Conservation (phyloP, 2,329 filamentous ascomycete species). For the Aspergillus intermedius region DNA sequence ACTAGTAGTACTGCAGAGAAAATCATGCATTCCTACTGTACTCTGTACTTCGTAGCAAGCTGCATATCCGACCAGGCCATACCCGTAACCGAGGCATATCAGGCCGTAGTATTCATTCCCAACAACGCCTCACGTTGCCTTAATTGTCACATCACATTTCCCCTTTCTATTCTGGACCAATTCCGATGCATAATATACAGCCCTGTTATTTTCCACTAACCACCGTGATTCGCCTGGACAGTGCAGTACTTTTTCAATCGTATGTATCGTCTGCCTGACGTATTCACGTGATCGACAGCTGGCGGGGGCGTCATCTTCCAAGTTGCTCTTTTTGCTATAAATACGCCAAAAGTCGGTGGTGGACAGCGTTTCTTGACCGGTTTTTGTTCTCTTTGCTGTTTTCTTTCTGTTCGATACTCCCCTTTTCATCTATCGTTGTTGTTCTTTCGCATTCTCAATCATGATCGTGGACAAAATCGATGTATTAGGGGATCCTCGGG, state of each 20-base stretch:
- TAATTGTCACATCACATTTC: neutral
- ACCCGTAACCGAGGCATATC: constrained; percentile 7
- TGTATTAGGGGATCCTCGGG: constrained; percentile 57
- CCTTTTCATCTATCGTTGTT: too few relatives aligned
- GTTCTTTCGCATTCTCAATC: neutral
- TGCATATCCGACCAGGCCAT: too few relatives aligned
- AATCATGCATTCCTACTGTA: neutral
- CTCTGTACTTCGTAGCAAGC: too few relatives aligned
- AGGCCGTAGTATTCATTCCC: neutral
- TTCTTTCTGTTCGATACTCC: neutral
- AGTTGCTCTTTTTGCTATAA: constrained; percentile 6
- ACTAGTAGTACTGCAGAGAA: neutral
- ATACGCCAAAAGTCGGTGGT: constrained; percentile 1
- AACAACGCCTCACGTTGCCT: neutral
- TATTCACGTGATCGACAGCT: constrained; percentile 15
- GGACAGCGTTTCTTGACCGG: neutral
- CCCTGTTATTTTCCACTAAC: too few relatives aligned
- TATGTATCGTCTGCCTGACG: constrained; percentile 1
- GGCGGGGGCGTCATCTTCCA: constrained; percentile 8
- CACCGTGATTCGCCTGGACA: too few relatives aligned
- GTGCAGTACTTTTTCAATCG: neutral
- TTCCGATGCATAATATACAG: too few relatives aligned
- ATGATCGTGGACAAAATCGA: constrained; percentile 58
- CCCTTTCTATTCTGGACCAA: too few relatives aligned
- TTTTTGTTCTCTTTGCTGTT: neutral